phyloP scores from a whole-genome alignment of 2,329 filamentous ascomycete species.

The Sporothrix protearum region DNA sequence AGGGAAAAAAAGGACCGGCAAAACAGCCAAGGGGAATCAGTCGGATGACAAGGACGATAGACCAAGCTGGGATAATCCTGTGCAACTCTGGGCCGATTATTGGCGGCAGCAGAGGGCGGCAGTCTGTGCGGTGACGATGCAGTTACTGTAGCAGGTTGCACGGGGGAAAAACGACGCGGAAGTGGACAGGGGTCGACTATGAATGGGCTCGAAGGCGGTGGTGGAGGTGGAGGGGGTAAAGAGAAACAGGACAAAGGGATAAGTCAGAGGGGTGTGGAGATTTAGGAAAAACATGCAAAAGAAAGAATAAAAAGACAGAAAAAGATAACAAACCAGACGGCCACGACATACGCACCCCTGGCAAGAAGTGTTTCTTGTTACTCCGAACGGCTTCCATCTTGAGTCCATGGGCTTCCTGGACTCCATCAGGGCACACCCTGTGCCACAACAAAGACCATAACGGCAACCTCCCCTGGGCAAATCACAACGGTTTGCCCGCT shows the following conservation, averaged over 20 bases:
- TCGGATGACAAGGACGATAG: not conserved
- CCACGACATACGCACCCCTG: not conserved
- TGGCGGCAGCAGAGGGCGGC: slow-evolving; percentile 10
- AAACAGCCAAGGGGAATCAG: not conserved
- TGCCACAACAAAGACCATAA: not conserved
- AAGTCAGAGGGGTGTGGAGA: not conserved
- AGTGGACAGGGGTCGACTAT: not conserved
- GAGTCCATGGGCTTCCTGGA: not conserved
- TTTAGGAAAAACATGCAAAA: not conserved
- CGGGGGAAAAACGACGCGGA: not conserved
- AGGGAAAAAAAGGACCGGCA: not conserved
- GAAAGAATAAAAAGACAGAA: not conserved
- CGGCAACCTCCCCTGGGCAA: not conserved
- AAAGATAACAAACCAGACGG: not conserved
- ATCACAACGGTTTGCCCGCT: not conserved
- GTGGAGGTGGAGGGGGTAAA: slow-evolving; percentile 4
- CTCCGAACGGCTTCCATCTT: not conserved
- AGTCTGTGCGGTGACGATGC: slow-evolving; percentile 21
- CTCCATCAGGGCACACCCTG: not conserved
- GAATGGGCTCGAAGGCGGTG: not conserved
- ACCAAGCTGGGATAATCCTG: not conserved
- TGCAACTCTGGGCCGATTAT: not conserved
- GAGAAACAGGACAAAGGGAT: slow-evolving; percentile 19
- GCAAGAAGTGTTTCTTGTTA: slow-evolving; percentile 3
- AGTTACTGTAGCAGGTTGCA: slow-evolving; percentile 18